Evolutionary conservation across 345 rosid species (phyloP), one percentile per base, ranked within the genome.

Genomic region (Citrus reticulata): DNA sequence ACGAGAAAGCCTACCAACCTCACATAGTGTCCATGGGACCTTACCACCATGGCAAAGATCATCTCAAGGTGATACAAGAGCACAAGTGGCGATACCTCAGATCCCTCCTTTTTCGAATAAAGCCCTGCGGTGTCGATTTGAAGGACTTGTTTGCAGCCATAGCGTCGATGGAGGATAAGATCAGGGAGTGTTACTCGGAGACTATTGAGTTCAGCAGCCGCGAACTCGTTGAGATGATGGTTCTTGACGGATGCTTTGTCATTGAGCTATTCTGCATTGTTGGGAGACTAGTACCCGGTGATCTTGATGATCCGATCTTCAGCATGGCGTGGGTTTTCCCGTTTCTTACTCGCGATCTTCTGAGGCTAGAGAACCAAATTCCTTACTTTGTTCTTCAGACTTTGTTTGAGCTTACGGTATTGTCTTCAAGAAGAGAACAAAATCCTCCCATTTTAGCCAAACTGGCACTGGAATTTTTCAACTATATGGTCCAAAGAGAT

Each of bases 161-260:
- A 58, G 70, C 76, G 0, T 7, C 20, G 0, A 1, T 34, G 55
- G 89, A 85, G 73, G 25, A 79, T 1, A 54, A 3, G 20, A 85
- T 85, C 4, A 72, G 89, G 30, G 80, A n/a, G 51, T 87, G 83
- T 32, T 87, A 87, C 37, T 84, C 85, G 0, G 90, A 84, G 76
- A 54, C 35, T 5, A 8, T 70, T 4, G 37, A 46, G 2, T 35
- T 68, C 17, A 40, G n/a, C 27, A 73, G 69, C 62, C 19, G 39
- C 1, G 76, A 81, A 2, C 49, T 90, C 2, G 64, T 88, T 2
- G 82, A 85, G 78, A 85, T 89, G 88, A 85, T 89, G 87, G 83
- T 87, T 60, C 88, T 89, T 14, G 92, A 91, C 60, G 87, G 92
- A 14, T 91, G 95, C 62, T 91, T 91, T 73, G 82, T 91, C 51